These are phyloP conservation scores for Wickerhamomyces sp. DNA, from an alignment of 1,139 yeast genomes.

Conservation along the genomic window DNA sequence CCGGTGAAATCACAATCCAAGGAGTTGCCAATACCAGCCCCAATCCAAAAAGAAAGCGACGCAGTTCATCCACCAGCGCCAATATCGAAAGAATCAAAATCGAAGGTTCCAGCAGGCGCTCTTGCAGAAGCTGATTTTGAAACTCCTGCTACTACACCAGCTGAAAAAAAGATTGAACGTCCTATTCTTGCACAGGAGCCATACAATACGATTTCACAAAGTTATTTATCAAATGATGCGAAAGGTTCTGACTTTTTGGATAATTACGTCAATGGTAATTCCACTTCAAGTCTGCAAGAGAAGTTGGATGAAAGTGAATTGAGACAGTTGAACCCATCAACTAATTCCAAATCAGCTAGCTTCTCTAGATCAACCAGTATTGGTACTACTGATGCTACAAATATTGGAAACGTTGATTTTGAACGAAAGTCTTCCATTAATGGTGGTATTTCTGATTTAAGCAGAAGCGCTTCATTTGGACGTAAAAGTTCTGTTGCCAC, in stretches of 20 bases:
- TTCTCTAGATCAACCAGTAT: neutral
- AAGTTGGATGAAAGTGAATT: neutral
- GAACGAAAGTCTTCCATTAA: neutral
- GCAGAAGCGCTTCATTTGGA: too few species aligned
- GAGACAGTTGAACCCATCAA: neutral
- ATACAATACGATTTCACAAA: neutral
- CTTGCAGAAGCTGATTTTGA: neutral
- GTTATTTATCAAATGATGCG: conserved; percentile 10
- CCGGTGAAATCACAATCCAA: conserved; percentile 11
- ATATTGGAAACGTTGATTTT: neutral
- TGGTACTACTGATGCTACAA: neutral
- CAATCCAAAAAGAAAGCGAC: conserved; percentile 3
- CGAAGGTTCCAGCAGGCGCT: neutral
- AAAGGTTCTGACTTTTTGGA: conserved; percentile 23
- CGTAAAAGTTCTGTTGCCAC: neutral
- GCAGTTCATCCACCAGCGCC: too few species aligned
- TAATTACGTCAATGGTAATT: conserved; percentile 15
- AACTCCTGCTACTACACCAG: neutral
- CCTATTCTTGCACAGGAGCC: neutral
- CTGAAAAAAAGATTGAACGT: conserved; percentile 6
- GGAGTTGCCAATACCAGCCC: conserved; percentile 3
- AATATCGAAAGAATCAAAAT: neutral
- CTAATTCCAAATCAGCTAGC: too few species aligned
- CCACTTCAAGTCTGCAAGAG: conserved; percentile 8
- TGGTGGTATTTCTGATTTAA: neutral